These are phyloP conservation scores for Kuraishia piskuri DNA, from an alignment of 805 yeast genomes.

Conservation along the genomic window DNA sequence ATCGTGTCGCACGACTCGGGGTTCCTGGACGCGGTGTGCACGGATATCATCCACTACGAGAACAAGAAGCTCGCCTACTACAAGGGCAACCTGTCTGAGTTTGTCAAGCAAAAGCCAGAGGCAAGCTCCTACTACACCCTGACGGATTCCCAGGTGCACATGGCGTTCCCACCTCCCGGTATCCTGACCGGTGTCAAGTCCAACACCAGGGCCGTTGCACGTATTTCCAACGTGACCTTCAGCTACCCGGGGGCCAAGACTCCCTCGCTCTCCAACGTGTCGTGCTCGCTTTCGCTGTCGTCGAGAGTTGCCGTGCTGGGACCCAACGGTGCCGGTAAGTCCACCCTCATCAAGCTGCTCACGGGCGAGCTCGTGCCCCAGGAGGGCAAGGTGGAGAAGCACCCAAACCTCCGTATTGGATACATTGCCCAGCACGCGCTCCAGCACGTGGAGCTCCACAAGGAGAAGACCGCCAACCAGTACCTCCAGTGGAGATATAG, in stretches of 20 bases:
- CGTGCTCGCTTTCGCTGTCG: slow-evolving; percentile 89
- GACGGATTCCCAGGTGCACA: slow-evolving; percentile 85
- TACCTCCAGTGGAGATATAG: slow-evolving; percentile 97
- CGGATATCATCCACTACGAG: slow-evolving; percentile 95
- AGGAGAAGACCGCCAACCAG: slow-evolving; percentile 96
- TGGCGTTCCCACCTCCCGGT: slow-evolving; percentile 99
- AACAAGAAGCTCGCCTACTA: slow-evolving; percentile 90
- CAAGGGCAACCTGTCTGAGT: slow-evolving; percentile 91
- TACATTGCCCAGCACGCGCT: slow-evolving; percentile 98
- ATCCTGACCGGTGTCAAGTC: slow-evolving; percentile 95
- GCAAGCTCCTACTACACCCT: slow-evolving; percentile 93
- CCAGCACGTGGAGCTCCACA: slow-evolving; percentile 94
- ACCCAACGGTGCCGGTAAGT: slow-evolving; percentile 98
- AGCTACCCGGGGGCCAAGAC: slow-evolving; percentile 83
- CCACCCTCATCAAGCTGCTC: slow-evolving; percentile 85
- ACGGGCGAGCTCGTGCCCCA: slow-evolving; percentile 89
- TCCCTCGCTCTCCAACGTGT: slow-evolving; percentile 71
- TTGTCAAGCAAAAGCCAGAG: slow-evolving; percentile 89
- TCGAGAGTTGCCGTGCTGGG: slow-evolving; percentile 96
- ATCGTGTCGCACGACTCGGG: slow-evolving; percentile 98
- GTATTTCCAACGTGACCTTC: slow-evolving; percentile 79
- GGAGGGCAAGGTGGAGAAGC: slow-evolving; percentile 89
- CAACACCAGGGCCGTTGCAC: slow-evolving; percentile 81
- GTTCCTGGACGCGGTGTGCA: slow-evolving; percentile 90
- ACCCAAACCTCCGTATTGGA: slow-evolving; percentile 96